phyloP scores from a whole-genome alignment of 768 basidiomycete genomes.

The Hygrocybe punicea region DNA sequence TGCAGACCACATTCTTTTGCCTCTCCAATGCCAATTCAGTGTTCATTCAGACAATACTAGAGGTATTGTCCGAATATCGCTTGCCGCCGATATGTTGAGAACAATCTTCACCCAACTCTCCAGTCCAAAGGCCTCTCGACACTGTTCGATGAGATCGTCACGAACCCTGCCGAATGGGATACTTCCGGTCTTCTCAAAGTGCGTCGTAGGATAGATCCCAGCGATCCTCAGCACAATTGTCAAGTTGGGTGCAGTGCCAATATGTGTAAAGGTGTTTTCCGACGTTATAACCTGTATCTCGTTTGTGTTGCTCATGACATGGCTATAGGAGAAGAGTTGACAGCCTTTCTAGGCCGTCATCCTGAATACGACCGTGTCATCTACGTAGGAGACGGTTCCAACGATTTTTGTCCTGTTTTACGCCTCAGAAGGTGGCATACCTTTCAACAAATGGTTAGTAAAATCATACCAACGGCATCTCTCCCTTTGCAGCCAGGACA shows the following conservation, averaged over 20 bases:
- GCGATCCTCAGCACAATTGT: constrained; percentile 78
- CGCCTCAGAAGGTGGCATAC: constrained; percentile 69
- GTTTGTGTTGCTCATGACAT: background rate
- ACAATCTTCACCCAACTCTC: background rate
- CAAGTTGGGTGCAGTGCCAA: constrained; percentile 87
- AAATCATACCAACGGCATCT: background rate
- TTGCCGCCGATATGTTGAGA: constrained; percentile 1
- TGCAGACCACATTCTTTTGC: constrained; percentile 74
- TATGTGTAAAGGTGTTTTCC: constrained; percentile 87
- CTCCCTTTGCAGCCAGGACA: constrained; percentile 62
- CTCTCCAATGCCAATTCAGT: constrained; percentile 92
- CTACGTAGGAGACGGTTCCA: constrained; percentile 91
- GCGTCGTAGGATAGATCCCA: constrained; percentile 69
- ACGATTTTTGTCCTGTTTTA: constrained; percentile 93
- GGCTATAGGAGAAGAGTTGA: constrained; percentile 81
- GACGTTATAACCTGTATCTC: background rate
- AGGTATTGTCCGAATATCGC: constrained; percentile 43
- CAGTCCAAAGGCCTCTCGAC: constrained; percentile 72
- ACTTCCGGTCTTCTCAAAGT: constrained; percentile 67
- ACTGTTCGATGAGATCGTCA: constrained; percentile 81
- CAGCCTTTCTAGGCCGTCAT: constrained; percentile 66
- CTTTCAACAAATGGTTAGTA: constrained; percentile 13
- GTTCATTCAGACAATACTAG: constrained; percentile 86
- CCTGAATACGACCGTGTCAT: constrained; percentile 70
- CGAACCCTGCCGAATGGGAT: constrained; percentile 89